A percentile compares a stretch with the other conserved stretches of the same genome.
phyloP scores from a whole-genome alignment of 2,329 filamentous ascomycete species.

The Beauveria scarabaeidicola region DNA sequence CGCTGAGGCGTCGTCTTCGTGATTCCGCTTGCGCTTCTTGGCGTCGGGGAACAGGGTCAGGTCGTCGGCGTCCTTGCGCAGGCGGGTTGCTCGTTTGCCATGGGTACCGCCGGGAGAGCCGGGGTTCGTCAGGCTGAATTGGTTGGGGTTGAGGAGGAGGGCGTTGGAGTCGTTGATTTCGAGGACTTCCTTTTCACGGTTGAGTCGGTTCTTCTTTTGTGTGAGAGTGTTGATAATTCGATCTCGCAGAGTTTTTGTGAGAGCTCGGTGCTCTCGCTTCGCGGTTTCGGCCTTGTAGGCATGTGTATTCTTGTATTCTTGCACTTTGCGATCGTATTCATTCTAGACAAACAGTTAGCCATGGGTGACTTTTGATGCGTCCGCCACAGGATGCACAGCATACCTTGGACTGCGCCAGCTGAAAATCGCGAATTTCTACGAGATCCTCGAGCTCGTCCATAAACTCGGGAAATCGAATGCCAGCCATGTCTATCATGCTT shows the following conservation, averaged over 20 bases:
- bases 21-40: constrained; percentile 56
- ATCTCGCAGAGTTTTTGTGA: constrained; percentile 54
- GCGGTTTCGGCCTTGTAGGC: constrained; percentile 56
- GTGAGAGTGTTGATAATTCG: constrained; percentile 59
- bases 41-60: constrained; percentile 43
- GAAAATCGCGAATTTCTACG: constrained; percentile 78
- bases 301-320: constrained; percentile 50
- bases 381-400: constrained; percentile 19
- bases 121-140: constrained; percentile 58
- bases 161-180: constrained; percentile 60
- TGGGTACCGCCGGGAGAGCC: constrained; percentile 55
- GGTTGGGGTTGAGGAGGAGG: constrained; percentile 57
- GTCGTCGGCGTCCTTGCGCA: constrained; percentile 54
- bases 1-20: constrained; percentile 50
- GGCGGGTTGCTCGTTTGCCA: constrained; percentile 53
- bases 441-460: constrained; percentile 79
- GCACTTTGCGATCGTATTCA: constrained; percentile 54
- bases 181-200: constrained; percentile 58
- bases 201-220: constrained; percentile 55
- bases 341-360: constrained; percentile 32
- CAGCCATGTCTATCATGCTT: constrained; percentile 64
- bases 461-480: constrained; percentile 78
- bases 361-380: background rate
- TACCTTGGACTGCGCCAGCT: constrained; percentile 75
- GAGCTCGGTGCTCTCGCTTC: constrained; percentile 49